Evolutionary conservation across 2,329 filamentous ascomycete genomes (phyloP), one percentile per base, ranked within the genome.

Genomic region (Penicillium decumbens): DNA sequence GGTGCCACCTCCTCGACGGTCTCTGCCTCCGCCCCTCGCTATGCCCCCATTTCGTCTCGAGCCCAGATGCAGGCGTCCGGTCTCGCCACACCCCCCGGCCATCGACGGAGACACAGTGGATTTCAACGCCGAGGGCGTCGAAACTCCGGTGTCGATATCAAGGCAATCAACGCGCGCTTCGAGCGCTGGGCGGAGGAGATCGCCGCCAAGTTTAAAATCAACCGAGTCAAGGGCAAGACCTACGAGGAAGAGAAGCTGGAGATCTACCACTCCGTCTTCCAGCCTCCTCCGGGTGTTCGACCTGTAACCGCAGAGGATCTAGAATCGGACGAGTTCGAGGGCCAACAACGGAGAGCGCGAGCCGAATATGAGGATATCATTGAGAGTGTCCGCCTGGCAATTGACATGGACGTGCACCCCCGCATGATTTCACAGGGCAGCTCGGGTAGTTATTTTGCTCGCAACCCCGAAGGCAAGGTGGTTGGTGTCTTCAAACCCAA

Each of bases 401-500:
- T 98, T 59, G 85, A 91, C 64, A 83, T 95, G 67, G 91, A 89
- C 35, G 82, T 92, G 43, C 93, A 98, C 67, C 93, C 93, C 4
- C 91, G 88, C 63, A 88, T 98, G 83, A 98, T 98, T 59, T 85
- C 91, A 0, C 93, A 98, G 69, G 93, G 93, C 33, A 97, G 92
- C 72, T 97, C 93, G 3, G 93, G 93, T 42, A 96, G 91, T 70
- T 98, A 98, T 74, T 98, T 98, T 78, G 93, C 93, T 24, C 81
- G 91, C 51, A 95, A 95, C 63, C 82, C 82, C 1, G 86, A 92
- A 49, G 93, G 93, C 44, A 96, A 95, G 74, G 89, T 96, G 13
- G 89, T 98, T 3, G 93, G 91, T 30, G 93, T 98, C 4, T 98
- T 98, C 75, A 98, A 98, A 70, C 93, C 93, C 37, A 98, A 98